A percentile compares a stretch with the other conserved stretches of the same genome.
Conservation (phyloP, 352 stramenopile species). For the Globisporangium nagaii region DNA sequence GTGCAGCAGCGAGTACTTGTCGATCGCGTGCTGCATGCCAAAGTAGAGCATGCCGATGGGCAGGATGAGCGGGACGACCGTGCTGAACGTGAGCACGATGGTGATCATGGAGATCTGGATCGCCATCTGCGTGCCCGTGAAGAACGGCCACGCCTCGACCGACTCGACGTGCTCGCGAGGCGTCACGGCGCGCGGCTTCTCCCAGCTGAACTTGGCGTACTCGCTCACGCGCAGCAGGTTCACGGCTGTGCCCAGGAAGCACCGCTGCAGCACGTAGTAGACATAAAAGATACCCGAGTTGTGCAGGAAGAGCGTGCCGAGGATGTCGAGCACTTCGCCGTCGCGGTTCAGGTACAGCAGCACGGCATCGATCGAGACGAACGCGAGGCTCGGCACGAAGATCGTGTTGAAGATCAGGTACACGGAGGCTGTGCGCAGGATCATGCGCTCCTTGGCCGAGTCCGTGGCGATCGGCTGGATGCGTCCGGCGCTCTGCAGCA, state of each 20-base stretch:
- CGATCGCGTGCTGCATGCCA: slow-evolving; percentile 74
- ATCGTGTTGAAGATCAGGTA: slow-evolving; percentile 89
- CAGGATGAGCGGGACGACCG: slow-evolving; percentile 79
- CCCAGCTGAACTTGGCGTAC: slow-evolving; percentile 76
- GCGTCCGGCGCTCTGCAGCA: slow-evolving; percentile 69
- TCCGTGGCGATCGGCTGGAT: slow-evolving; percentile 84
- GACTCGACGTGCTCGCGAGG: slow-evolving; percentile 58
- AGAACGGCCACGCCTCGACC: slow-evolving; percentile 76
- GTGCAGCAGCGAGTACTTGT: slow-evolving; percentile 81
- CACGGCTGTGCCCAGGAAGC: slow-evolving; percentile 74
- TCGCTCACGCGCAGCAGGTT: slow-evolving; percentile 73
- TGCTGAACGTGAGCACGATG: slow-evolving; percentile 81
- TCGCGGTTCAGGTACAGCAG: slow-evolving; percentile 72
- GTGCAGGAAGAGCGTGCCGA: slow-evolving; percentile 81
- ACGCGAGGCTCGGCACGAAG: slow-evolving; percentile 79
- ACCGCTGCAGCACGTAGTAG: slow-evolving; percentile 82
- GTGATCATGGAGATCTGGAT: slow-evolving; percentile 83
- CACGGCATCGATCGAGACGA: slow-evolving; percentile 83
- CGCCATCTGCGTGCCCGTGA: slow-evolving; percentile 76
- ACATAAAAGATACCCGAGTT: slow-evolving; percentile 89
- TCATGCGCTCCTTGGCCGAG: slow-evolving; percentile 79
- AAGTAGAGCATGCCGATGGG: slow-evolving; percentile 81
- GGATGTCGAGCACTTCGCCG: slow-evolving; percentile 71
- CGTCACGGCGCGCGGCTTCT: slow-evolving; percentile 74
- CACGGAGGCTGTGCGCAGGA: slow-evolving; percentile 69